Percentiles rank a stretch among this genome's conserved stretches.
Conservation (phyloP, 192 early-diverging fungal genomes). For the Umbelopsis vinacea region DNA sequence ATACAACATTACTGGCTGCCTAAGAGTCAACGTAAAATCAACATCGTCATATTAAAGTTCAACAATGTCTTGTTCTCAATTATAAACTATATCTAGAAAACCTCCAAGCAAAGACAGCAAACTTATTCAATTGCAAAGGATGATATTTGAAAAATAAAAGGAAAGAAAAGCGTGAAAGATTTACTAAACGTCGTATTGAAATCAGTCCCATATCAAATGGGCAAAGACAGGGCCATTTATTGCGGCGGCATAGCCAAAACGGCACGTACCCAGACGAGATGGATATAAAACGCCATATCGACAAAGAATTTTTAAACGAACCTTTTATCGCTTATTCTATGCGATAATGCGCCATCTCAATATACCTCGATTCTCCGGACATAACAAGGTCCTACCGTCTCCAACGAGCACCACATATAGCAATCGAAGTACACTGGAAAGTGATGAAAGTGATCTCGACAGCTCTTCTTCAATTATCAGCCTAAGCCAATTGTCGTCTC, state of each 20-base stretch:
- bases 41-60: too few relatives aligned
- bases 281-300: conserved; percentile 5
- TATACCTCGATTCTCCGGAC: conserved; percentile 8
- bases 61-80: too few relatives aligned
- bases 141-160: too few relatives aligned
- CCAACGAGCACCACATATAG: background rate
- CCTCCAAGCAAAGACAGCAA: too few relatives aligned
- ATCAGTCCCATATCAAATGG: conserved; percentile 1
- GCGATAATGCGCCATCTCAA: background rate
- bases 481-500: background rate
- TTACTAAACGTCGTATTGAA: background rate
- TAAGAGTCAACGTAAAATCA: too few relatives aligned
- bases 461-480: background rate
- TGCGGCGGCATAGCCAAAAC: background rate
- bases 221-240: background rate
- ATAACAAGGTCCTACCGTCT: conserved; percentile 4
- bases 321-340: background rate
- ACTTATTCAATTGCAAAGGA: too few relatives aligned
- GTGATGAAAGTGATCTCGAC: conserved; percentile 2
- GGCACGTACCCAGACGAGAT: background rate
- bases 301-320: background rate
- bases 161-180: too few relatives aligned
- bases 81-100: too few relatives aligned
- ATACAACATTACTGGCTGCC: too few relatives aligned
- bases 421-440: background rate